Evolutionary conservation across 352 stramenopile species (phyloP), one percentile per base, ranked within the genome.

Genomic region (Phytophthora pinifolia): DNA sequence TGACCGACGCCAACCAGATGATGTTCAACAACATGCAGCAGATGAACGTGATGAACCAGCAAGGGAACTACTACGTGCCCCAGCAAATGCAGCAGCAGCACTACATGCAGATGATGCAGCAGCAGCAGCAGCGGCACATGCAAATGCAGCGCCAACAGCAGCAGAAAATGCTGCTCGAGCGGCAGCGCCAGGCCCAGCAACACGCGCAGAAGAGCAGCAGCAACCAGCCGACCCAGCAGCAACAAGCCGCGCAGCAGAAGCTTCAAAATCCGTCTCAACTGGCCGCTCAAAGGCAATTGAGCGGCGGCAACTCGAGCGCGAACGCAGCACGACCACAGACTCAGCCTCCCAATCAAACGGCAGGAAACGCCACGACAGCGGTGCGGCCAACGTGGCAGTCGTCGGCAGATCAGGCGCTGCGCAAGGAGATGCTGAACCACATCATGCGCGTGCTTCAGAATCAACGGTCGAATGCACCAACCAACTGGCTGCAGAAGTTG

Each of bases 401-500:
- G 5, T 58, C 71, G 29, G 81, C 80, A 4, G 83, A 93, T 32
- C 70, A 91, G n/a, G 68, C 78, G 25, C 60, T 93, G 34, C 72
- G 83, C 12, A 86, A 88, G 52, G 81, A 94, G 59, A 93, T 96
- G 81, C 63, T 93, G 41, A 88, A 85, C 59, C 80, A 94, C 32
- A 98, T 97, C 59, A 96, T 98, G 62, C 86, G 94, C 13, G 83
- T 99, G 17, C 79, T 99, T 32, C 86, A 98, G 58, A 94, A 96
- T 45, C 89, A 98, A 46, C 92, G 96, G 31, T 95, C 96, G 27
- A 98, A 99, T 72, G 94, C 96, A 5, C 90, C 94, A 4, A 74
- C 92, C 20, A 97, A 98, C 63, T 99, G 96, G 96, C 70, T 99
- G 37, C 89, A 98, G 54, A 98, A 98, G 61, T 76, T 99, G 15